Evolutionary conservation across 371 early-diverging fungal genomes (phyloP).

Genomic region (Mortierella sp.): DNA sequence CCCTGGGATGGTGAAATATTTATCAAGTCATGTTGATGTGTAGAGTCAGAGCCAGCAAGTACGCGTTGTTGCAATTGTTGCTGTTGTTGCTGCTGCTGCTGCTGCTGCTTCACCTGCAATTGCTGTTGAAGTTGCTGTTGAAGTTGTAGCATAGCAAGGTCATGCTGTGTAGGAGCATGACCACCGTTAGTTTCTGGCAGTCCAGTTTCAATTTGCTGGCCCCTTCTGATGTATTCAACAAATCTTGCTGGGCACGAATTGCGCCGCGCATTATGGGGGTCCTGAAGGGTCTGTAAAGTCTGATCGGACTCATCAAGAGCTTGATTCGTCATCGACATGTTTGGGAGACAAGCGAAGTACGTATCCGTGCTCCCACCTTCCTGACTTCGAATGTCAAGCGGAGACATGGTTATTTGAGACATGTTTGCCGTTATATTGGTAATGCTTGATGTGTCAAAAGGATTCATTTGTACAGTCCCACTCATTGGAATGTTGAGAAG

Average conservation of each 20-base stretch:
- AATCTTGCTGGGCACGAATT: constrained; percentile 44
- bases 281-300: not conserved
- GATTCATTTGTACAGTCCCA: not conserved
- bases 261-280: constrained; percentile 12
- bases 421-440: not conserved
- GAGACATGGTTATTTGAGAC: not conserved
- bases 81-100: not conserved
- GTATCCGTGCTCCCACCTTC: not conserved
- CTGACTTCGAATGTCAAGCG: not conserved
- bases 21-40: not conserved
- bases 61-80: not conserved
- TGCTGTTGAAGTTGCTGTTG: constrained; percentile 25
- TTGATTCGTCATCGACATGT: not conserved
- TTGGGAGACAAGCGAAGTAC: not conserved
- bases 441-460: not conserved
- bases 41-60: not conserved
- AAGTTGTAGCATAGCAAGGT: constrained; percentile 11
- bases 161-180: not conserved
- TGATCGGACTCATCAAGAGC: not conserved
- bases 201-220: constrained; percentile 8
- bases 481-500: not conserved
- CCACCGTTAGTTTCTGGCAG: not conserved
- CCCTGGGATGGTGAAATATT: constrained; percentile 2
- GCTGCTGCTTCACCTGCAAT: constrained; percentile 7
- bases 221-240: constrained; percentile 16